Base-by-base conservation (phyloP, 2,329 filamentous ascomycete species). In the Oidium heveae region DNA sequence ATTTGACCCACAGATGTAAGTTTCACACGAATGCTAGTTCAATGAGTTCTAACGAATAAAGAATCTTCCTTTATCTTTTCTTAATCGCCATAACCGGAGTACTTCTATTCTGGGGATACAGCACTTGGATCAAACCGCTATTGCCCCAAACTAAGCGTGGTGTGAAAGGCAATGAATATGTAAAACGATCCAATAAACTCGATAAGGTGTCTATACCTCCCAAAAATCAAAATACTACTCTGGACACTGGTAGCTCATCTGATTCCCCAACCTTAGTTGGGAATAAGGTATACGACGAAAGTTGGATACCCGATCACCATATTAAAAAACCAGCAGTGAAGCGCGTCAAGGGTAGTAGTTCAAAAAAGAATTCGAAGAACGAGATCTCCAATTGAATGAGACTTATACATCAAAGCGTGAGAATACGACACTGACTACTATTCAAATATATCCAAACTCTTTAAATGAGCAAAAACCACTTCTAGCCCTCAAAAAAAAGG, bases 11-110 rank as follows among this genome's bases (percentile, higher is more conserved):
- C 88, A 95, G 70, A 88, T 95, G 89, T 96, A 74, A 69, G 82
- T 32, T 51, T 10, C 37, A 4, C 34, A 44, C 6, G 24, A 37
- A 44, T 54, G 55, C 52, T 55, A 56, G 52, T 28, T 18, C n/a
- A 15, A 22, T 22, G 6, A 50, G 2, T 49, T 32, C 24, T 54
- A 58, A 55, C 55, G 63, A 58, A 58, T 47, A 16, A 59, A 96
- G 91, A 66, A 86, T 96, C 71, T 98, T 98, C 80, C 80, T 98
- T 59, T 96, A 96, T 74, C 74, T 94, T 66, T 81, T 96, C 73
- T 83, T 98, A 62, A 73, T 82, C 54, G 80, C 75, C 58, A 77
- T 75, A 59, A 93, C 94, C 67, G 79, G 71, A 60, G 87, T 84
- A 58, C 86, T 82, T 54, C 77, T 83, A 67, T 95, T 89, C 79